A percentile compares a stretch with the other conserved stretches of the same genome.
Conservation (phyloP, 2,329 filamentous ascomycete species). For the Colletotrichum filicis region DNA sequence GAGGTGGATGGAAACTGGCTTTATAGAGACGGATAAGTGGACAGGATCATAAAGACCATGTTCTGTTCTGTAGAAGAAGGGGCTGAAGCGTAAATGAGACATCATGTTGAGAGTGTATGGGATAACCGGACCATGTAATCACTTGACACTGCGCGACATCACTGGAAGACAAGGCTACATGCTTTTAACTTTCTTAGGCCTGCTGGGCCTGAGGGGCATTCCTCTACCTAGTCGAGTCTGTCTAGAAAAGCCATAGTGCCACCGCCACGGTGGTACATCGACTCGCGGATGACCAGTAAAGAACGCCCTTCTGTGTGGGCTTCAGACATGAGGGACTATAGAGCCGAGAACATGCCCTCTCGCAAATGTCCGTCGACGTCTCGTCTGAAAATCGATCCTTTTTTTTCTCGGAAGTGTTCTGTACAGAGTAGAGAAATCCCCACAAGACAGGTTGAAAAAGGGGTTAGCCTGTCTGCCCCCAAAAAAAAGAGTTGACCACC, state of each 20-base stretch:
- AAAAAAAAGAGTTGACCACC: constrained; percentile 28
- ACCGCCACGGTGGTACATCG: not conserved
- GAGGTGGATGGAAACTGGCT: not conserved
- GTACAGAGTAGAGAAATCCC: constrained; percentile 20
- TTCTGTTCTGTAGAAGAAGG: not conserved
- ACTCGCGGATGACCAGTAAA: constrained; percentile 19
- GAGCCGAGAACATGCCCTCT: constrained; percentile 2
- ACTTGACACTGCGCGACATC: not conserved
- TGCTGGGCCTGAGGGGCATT: constrained; percentile 29
- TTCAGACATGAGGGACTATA: constrained; percentile 8
- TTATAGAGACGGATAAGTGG: not conserved
- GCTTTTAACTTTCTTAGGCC: constrained; percentile 18
- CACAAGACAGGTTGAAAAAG: constrained; percentile 30
- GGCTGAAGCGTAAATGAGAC: not conserved
- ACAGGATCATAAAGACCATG: not conserved
- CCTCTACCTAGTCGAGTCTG: constrained; percentile 16
- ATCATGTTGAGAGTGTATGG: not conserved
- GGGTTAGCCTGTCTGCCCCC: constrained; percentile 31
- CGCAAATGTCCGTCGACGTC: constrained; percentile 14
- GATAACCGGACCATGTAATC: not conserved
- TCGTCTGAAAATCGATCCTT: constrained; percentile 29
- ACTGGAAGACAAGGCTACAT: not conserved
- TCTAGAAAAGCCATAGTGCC: constrained; percentile 5
- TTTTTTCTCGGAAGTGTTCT: constrained; percentile 24
- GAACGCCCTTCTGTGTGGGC: not conserved